Percentiles rank a stretch among this genome's conserved stretches.
Conservation (phyloP, 1,284 basidiomycete species). For the Ustilago cynodontis region DNA sequence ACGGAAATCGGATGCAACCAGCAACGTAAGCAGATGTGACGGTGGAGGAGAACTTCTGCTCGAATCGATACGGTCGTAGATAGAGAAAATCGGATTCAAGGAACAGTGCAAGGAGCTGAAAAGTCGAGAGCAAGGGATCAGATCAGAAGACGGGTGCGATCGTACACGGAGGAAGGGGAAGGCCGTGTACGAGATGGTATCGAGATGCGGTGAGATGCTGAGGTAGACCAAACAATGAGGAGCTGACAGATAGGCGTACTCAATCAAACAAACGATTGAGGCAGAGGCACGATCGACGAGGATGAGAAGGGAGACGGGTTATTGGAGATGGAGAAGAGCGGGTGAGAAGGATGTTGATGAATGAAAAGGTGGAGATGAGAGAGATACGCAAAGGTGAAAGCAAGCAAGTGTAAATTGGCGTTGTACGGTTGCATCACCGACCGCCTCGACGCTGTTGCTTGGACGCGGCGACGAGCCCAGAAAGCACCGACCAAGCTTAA, state of each 20-base stretch:
- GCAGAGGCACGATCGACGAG: background rate
- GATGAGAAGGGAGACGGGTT: background rate
- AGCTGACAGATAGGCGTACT: background rate
- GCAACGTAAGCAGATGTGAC: background rate
- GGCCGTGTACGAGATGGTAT: background rate
- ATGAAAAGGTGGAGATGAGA: background rate
- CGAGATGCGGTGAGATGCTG: background rate
- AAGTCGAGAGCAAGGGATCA: no score
- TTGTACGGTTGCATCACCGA: slow-evolving; percentile 29
- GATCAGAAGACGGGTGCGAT: slow-evolving; percentile 9
- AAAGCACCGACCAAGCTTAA: background rate
- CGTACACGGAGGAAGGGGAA: background rate
- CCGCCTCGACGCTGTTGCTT: slow-evolving; percentile 1
- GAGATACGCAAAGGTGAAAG: background rate
- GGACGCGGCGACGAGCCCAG: slow-evolving; percentile 3
- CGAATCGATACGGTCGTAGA: background rate
- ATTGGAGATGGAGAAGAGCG: background rate
- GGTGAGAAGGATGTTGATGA: slow-evolving; percentile 9
- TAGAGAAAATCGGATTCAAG: background rate
- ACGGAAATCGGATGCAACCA: no score
- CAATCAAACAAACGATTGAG: background rate
- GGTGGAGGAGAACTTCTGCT: background rate
- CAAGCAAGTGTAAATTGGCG: background rate
- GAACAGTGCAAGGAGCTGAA: background rate
- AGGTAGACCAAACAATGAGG: background rate